Base-by-base conservation (phyloP, 2,329 filamentous ascomycete genomes). In the Cytospora leucostoma region DNA sequence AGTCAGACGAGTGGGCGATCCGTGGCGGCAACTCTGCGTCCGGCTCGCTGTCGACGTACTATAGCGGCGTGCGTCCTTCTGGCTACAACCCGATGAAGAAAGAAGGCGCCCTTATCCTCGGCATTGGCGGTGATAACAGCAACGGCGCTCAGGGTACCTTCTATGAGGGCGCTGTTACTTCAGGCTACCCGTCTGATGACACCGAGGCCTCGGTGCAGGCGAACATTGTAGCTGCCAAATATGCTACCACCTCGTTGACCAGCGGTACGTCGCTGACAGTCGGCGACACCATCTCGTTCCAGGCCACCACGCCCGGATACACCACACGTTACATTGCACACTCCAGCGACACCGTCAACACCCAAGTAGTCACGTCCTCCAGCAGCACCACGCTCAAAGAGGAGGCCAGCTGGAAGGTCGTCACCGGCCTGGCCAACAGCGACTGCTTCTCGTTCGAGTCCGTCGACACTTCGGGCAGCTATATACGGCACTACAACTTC, bases 81-180 rank as follows among this genome's bases (percentile, higher is more conserved):
- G 85, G 84, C 11, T 88, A 88, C 74, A 82, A 86, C 70, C 79
- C 82, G 0, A 89, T 89, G 87, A 77, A 69, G 67, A 88, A 88
- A 67, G 86, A 89, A 70, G 86, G 86, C 13, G 82, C 86, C 62
- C 86, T 89, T 52, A 80, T 89, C 63, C 83, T 89, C n/a, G 86
- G 87, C n/a, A 88, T 88, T 60, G 87, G 87, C n/a, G 87, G 87
- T 8, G 87, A 89, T 68, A 89, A 87, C 74, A 86, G 83, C 70
- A 75, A 77, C 68, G 69, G 82, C 54, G 86, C 78, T 0, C 83
- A 87, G 70, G 86, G 86, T 33, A 88, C 85, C 0, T 87, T 86
- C 69, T 86, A 88, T 72, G 86, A 89, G 73, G 86, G 86, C 32
- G 85, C 83, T 32, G 86, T 89, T 84, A 88, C 85, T 15, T 74